phyloP scores from a whole-genome alignment of 768 basidiomycete genomes.

The Lentinula detonsa region DNA sequence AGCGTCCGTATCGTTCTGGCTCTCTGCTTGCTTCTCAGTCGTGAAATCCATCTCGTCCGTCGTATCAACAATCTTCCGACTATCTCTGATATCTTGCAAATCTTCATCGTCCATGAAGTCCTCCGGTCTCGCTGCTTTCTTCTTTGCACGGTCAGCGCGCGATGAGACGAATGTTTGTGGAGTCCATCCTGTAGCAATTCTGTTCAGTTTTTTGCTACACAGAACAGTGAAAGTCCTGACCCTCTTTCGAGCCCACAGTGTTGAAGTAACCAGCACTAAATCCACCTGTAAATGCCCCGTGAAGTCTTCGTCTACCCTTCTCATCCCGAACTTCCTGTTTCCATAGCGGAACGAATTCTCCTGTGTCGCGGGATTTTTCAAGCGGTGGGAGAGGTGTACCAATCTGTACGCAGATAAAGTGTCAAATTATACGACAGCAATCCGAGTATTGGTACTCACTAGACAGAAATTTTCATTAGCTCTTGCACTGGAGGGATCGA shows the following conservation, averaged over 20 bases:
- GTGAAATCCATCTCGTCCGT: slow-evolving; percentile 72
- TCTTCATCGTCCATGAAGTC: slow-evolving; percentile 99
- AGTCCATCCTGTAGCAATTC: slow-evolving; percentile 72
- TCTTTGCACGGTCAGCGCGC: slow-evolving; percentile 64
- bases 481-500: slow-evolving; percentile 62
- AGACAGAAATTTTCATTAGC: slow-evolving; percentile 84
- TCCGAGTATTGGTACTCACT: slow-evolving; percentile 32
- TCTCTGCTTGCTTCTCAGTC: slow-evolving; percentile 48
- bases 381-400: slow-evolving; percentile 93
- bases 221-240: slow-evolving; percentile 29
- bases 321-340: slow-evolving; percentile 97
- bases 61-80: slow-evolving; percentile 68
- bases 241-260: slow-evolving; percentile 93
- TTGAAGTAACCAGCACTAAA: slow-evolving; percentile 99
- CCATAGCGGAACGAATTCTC: slow-evolving; percentile 96
- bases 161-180: slow-evolving; percentile 93
- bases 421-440: background rate
- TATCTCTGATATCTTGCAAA: slow-evolving; percentile 73
- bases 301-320: slow-evolving; percentile 85
- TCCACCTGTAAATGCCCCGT: slow-evolving; percentile 97
- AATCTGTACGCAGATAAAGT: slow-evolving; percentile 45
- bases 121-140: slow-evolving; percentile 61
- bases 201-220: background rate
- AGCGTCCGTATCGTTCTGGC: slow-evolving; percentile 31
- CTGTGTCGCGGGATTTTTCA: slow-evolving; percentile 88